Conservation (phyloP, 441 rosid species). For the Manihot esculenta region DNA sequence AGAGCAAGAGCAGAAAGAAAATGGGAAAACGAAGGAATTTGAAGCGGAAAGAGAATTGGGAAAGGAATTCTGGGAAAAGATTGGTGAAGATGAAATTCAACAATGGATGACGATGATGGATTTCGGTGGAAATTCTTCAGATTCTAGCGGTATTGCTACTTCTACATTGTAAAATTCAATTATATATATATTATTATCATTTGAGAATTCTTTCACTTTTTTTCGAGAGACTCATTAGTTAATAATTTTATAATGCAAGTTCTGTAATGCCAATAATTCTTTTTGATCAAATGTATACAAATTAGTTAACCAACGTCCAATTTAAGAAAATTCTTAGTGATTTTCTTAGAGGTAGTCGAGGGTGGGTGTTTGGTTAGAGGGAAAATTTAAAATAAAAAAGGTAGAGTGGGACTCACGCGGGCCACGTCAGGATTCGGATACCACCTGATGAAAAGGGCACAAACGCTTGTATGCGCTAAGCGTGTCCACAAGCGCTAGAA, state of each 20-base stretch:
- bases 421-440: not conserved
- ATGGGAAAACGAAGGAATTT: conserved; percentile 14
- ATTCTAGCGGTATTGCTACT: conserved; percentile 34
- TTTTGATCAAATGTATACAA: no score
- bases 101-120: conserved; percentile 47
- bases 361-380: not conserved
- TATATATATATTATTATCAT: no score
- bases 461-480: no score
- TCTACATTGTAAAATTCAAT: not conserved
- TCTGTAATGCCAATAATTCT: no score
- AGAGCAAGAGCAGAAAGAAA: not conserved
- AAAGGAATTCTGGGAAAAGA: conserved; percentile 24
- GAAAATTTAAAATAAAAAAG: not conserved
- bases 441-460: conserved; percentile 2
- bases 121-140: conserved; percentile 39
- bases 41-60: conserved; percentile 8
- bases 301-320: no score
- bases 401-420: not conserved
- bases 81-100: conserved; percentile 35
- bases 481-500: no score
- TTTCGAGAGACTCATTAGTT: conserved; percentile 10
- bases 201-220: conserved; percentile 14
- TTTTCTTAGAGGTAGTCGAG: no score
- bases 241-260: not conserved
- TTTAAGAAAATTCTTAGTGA: no score